Evolutionary conservation across 2,329 filamentous ascomycete species (phyloP).

Genomic region (Colletotrichum acutatum): DNA sequence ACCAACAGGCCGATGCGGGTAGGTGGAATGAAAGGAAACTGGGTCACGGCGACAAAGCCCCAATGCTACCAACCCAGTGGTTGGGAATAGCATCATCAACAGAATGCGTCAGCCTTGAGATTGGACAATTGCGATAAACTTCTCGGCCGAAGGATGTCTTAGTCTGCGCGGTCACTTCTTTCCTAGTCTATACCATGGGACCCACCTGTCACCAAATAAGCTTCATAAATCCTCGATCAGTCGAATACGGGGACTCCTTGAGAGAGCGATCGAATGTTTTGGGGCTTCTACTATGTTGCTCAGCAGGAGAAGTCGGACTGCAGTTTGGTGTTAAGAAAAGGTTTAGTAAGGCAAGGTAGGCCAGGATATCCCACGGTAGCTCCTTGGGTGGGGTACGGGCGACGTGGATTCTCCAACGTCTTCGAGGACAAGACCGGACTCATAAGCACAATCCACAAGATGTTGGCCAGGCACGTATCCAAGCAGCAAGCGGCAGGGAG

Average conservation of each 20-base stretch:
- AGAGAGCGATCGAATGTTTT: background rate
- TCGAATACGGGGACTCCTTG: background rate
- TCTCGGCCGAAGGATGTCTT: background rate
- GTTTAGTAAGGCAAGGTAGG: constrained; percentile 1
- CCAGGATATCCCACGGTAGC: constrained; percentile 21
- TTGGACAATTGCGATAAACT: background rate
- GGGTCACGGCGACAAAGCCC: background rate
- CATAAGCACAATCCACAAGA: constrained; percentile 10
- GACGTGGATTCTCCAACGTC: constrained; percentile 24
- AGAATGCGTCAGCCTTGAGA: background rate
- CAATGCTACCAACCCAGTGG: background rate
- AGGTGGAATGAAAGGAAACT: background rate
- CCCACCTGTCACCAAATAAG: background rate
- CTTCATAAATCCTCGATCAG: background rate
- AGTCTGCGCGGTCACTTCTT: background rate
- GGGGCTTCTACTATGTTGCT: background rate
- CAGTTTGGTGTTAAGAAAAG: constrained; percentile 10
- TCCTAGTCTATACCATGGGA: background rate
- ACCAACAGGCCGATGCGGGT: background rate
- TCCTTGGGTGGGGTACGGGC: constrained; percentile 25
- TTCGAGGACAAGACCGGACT: constrained; percentile 6
- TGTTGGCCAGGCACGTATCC: background rate
- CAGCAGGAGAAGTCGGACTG: background rate
- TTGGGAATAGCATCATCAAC: constrained; percentile 17
- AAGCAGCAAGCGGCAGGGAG: background rate